Evolutionary conservation across 2,329 filamentous ascomycete genomes (phyloP), one percentile per base, ranked within the genome.

Genomic region (Talaromyces sp.): DNA sequence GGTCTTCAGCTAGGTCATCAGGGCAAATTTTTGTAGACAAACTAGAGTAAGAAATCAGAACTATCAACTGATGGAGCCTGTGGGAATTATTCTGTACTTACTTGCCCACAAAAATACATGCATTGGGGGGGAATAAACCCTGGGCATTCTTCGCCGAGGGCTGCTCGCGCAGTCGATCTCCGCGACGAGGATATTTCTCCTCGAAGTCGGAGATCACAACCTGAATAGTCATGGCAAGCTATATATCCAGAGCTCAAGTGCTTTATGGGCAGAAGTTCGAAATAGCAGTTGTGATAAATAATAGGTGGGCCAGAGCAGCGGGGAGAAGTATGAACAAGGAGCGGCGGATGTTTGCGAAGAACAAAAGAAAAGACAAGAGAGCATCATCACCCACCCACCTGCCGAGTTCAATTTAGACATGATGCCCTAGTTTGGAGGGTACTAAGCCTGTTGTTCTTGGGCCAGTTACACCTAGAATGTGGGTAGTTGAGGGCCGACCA

Each of bases 91-190:
- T 1, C 22, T 14, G 20, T 16, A 67, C 66, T 51, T 64, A 73
- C 72, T 74, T 75, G 42, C 71, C 72, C 35, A 73, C 67, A 52
- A 75, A 75, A 40, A 75, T 58, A 47, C 69, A 69, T 22, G 71
- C 71, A 37, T 65, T 63, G 6, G 72, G 70, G 32, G 69, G 58
- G 36, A 71, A 71, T 16, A 74, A 51, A 24, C 71, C 71, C 50
- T 74, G 70, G 10, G 71, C 70, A 52, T 71, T 73, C 33, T 62
- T 61, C 3, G 65, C 61, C n/a, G 54, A 64, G 24, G 66, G 64
- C 20, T 58, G 49, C 44, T 70, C 64, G 4, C 44, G 41, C 33
- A 67, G 24, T 40, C 70, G 64, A 24, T 73, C 70, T 20, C 50
- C 42, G 40, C 69, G 67, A 14, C 40, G 49, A 24, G 57, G 57